These are phyloP conservation scores for Lactarius tabidus DNA, from an alignment of 768 basidiomycete genomes.

Conservation along the genomic window DNA sequence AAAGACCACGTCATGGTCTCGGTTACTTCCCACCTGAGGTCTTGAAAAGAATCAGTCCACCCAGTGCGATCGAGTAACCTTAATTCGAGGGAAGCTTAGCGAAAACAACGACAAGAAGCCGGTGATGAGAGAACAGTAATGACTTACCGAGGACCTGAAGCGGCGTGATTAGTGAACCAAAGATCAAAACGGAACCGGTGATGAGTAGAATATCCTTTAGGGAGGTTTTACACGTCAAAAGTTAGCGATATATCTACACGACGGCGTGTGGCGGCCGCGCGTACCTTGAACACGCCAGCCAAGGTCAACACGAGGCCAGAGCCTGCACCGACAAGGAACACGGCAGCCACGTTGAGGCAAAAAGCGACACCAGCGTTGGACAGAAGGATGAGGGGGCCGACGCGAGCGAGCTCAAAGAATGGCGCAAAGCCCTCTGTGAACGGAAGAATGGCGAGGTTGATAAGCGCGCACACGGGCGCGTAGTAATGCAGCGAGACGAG, in stretches of 20 bases:
- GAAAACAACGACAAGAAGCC: neutral
- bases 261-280: conserved; percentile 20
- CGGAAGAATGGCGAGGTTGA: conserved; percentile 82
- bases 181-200: conserved; percentile 82
- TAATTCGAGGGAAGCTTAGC: neutral
- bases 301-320: conserved; percentile 87
- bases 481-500: conserved; percentile 95
- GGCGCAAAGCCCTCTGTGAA: conserved; percentile 91
- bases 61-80: conserved; percentile 88
- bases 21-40: conserved; percentile 58
- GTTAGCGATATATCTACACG: neutral
- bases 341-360: conserved; percentile 86
- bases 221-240: neutral
- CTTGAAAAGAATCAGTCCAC: conserved; percentile 83
- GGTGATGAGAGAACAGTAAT: neutral
- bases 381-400: conserved; percentile 58
- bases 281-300: conserved; percentile 89
- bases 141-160: conserved; percentile 74
- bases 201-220: conserved; percentile 89
- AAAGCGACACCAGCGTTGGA: conserved; percentile 88
- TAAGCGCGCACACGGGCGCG: conserved; percentile 88
- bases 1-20: neutral
- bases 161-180: conserved; percentile 73
- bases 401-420: conserved; percentile 61
- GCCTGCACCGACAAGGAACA: conserved; percentile 87